These are phyloP conservation scores for Conringia planisiliqua DNA, from an alignment of 345 rosid genomes.

Conservation along the genomic window DNA sequence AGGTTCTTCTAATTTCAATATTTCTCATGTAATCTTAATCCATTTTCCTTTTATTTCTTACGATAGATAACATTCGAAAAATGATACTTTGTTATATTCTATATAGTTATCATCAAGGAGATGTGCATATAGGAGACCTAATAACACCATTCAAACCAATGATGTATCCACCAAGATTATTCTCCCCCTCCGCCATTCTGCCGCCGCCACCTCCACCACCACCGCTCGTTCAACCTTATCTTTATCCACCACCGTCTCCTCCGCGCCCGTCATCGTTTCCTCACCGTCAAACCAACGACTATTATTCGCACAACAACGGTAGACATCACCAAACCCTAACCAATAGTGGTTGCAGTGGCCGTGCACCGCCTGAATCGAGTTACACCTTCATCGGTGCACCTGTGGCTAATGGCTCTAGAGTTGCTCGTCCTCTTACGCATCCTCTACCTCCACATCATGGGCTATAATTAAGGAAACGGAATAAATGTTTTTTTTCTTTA, in stretches of 20 bases:
- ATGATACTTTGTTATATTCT: neutral
- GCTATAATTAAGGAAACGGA: neutral
- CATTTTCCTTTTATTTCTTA: neutral
- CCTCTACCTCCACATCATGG: conserved; percentile 27
- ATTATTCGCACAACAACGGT: conserved; percentile 51
- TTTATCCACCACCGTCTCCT: conserved; percentile 49
- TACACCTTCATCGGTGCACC: conserved; percentile 41
- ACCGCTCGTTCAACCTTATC: conserved; percentile 38
- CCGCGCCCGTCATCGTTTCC: conserved; percentile 40
- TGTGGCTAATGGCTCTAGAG: conserved; percentile 28
- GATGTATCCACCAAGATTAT: conserved; percentile 49
- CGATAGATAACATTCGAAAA: neutral
- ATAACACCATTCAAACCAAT: conserved; percentile 51
- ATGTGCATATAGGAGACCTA: conserved; percentile 42
- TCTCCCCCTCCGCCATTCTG: conserved; percentile 41
- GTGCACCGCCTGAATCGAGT: conserved; percentile 10
- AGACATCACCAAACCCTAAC: conserved; percentile 33
- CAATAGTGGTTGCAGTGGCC: conserved; percentile 8
- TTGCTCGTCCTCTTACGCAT: neutral
- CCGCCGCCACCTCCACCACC: conserved; percentile 30
- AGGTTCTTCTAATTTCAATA: conserved; percentile 32
- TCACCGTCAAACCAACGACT: conserved; percentile 44
- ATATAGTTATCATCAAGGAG: conserved; percentile 53
- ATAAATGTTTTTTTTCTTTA: neutral
- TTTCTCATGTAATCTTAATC: neutral